These are phyloP conservation scores for Fraxinus albicans DNA, from an alignment of 305 asterid genomes.

Conservation along the genomic window DNA sequence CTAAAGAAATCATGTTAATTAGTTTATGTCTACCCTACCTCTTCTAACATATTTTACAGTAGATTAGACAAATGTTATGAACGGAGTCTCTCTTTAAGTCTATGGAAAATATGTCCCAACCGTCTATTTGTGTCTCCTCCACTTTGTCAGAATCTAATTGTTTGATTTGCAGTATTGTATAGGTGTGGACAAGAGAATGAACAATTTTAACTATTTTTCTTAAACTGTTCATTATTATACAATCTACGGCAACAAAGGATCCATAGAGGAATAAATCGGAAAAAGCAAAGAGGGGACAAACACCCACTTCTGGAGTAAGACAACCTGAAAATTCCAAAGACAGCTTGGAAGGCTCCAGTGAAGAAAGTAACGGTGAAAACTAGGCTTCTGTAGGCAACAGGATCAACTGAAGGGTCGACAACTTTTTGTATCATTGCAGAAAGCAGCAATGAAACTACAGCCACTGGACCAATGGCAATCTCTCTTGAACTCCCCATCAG, in stretches of 20 bases:
- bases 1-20: neutral
- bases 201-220: neutral
- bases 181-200: neutral
- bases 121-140: neutral
- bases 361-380: conserved; percentile 40
- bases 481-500: conserved; percentile 45
- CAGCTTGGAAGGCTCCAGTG: conserved; percentile 35
- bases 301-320: neutral
- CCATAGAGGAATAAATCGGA: neutral
- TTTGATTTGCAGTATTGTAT: neutral
- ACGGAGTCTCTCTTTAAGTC: neutral
- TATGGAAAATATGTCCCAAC: no score
- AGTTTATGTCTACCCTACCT: neutral
- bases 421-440: neutral
- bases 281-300: neutral
- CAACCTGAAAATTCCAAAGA: conserved; percentile 38
- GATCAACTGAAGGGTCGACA: conserved; percentile 3
- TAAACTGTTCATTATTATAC: neutral
- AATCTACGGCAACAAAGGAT: neutral
- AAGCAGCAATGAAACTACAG: conserved; percentile 42
- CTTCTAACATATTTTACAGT: no score
- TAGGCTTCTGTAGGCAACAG: conserved; percentile 20
- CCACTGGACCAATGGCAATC: conserved; percentile 46
- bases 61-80: no score
- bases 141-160: neutral